Percentiles rank a stretch among this genome's conserved stretches.
These are phyloP conservation scores for Aspergillus cristatus DNA, from an alignment of 495 filamentous ascomycete genomes.

Conservation along the genomic window DNA sequence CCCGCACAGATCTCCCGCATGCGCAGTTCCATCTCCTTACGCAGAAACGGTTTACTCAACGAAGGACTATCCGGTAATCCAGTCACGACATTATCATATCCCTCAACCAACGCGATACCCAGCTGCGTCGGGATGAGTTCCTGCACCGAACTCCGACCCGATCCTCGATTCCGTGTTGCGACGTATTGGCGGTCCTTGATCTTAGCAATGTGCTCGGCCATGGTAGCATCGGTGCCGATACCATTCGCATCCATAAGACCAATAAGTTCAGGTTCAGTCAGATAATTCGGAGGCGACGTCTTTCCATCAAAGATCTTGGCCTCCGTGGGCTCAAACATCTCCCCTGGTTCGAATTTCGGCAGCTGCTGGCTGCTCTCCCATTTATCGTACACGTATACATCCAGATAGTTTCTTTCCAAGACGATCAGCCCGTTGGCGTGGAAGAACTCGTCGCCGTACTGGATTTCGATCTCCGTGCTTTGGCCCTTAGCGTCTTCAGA, in stretches of 20 bases:
- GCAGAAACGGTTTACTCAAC: constrained; percentile 90
- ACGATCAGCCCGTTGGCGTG: constrained; percentile 76
- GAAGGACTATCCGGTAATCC: constrained; percentile 68
- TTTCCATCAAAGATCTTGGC: constrained; percentile 82
- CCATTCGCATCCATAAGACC: constrained; percentile 97
- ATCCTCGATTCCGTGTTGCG: constrained; percentile 47
- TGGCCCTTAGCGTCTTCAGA: constrained; percentile 87
- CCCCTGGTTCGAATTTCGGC: constrained; percentile 65
- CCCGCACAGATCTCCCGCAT: constrained; percentile 96
- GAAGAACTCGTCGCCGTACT: constrained; percentile 79
- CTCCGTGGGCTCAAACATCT: constrained; percentile 80
- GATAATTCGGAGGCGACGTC: constrained; percentile 70
- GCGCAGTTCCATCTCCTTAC: constrained; percentile 93
- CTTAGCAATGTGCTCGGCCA: constrained; percentile 96
- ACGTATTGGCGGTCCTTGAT: constrained; percentile 87
- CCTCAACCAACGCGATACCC: constrained; percentile 83
- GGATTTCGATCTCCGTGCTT: constrained; percentile 71
- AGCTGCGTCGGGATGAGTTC: constrained; percentile 88
- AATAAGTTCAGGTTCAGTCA: constrained; percentile 96
- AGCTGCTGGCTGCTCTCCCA: constrained; percentile 84
- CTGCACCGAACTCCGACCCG: constrained; percentile 50
- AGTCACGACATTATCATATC: constrained; percentile 72
- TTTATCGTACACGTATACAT: constrained; percentile 92
- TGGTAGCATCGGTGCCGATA: constrained; percentile 96
- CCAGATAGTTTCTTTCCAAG: constrained; percentile 80